Evolutionary conservation across 2,329 filamentous ascomycete species (phyloP), one percentile per base, ranked within the genome.

Genomic region (Talaromyces sp.): DNA sequence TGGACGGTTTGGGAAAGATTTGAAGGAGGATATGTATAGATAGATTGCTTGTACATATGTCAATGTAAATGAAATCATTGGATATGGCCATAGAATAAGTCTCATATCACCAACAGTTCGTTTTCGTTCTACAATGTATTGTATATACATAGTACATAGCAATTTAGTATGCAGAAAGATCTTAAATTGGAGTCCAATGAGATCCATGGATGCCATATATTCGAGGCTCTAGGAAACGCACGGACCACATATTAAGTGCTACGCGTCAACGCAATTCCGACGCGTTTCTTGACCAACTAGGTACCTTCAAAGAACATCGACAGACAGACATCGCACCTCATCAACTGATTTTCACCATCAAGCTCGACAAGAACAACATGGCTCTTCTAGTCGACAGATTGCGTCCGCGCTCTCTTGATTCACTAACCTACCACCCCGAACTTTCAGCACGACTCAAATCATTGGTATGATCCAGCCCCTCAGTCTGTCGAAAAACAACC

Each of bases 401-500:
- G 68, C 84, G 87, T 15, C 82, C 82, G 40, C 77, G 80, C 25
- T 78, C 79, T 27, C 77, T 84, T 6, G 81, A 83, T 68, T 70
- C 84, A 47, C 85, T 97, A 67, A 92, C 91, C 71, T 99, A 98
- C 74, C 95, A 99, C 72, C 80, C 88, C 64, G 92, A 96, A 68
- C 87, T 99, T 53, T 97, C 95, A 11, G 89, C 92, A 29, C 88
- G 94, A 66, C 85, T 99, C 56, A 88, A 89, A 71, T 92, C 95
- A 34, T 84, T 99, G 68, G 93, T 97, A 86, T 72, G 86, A 71
- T 38, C 25, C 19, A 13, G 1, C 5, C n/a, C n/a, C n/a, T n/a
- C n/a, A n/a, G n/a, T n/a, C n/a, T n/a, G n/a, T n/a, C n/a, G n/a
- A n/a, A n/a, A n/a, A n/a, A n/a, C n/a, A n/a, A n/a, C n/a, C n/a